These are phyloP conservation scores for Colletotrichum horii DNA, from an alignment of 2,329 filamentous ascomycete genomes.

Conservation along the genomic window DNA sequence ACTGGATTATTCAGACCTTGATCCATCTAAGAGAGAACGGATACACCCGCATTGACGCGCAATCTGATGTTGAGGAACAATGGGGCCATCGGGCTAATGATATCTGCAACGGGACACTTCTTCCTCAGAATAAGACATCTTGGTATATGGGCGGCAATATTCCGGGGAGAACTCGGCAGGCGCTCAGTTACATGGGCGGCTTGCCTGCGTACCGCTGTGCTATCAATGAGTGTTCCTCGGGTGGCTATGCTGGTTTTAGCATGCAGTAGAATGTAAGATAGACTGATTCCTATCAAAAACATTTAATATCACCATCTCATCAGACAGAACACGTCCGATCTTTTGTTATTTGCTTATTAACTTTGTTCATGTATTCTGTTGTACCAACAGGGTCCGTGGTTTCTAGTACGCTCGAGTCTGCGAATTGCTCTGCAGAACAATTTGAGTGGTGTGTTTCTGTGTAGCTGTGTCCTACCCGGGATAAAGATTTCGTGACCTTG, in stretches of 20 bases:
- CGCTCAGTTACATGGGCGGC: constrained; percentile 35
- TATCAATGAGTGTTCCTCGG: neutral
- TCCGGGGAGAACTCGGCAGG: constrained; percentile 41
- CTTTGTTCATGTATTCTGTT: neutral
- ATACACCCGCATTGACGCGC: constrained; percentile 32
- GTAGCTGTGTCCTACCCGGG: neutral
- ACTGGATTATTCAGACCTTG: constrained; percentile 41
- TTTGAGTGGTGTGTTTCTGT: neutral
- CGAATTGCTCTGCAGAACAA: neutral
- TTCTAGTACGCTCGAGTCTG: neutral
- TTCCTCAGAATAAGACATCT: neutral
- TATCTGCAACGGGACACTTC: neutral
- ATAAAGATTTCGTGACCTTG: neutral
- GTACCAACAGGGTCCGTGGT: neutral
- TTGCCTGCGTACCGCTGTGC: constrained; percentile 17
- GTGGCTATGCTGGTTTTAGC: neutral
- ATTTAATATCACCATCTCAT: neutral
- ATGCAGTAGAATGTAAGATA: neutral
- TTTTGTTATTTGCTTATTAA: neutral
- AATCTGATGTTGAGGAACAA: constrained; percentile 27
- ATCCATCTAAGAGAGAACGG: constrained; percentile 32
- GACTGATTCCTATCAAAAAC: neutral
- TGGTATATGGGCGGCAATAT: constrained; percentile 48
- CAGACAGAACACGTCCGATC: neutral
- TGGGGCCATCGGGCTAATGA: constrained; percentile 27